Base-by-base conservation (phyloP, 2,329 filamentous ascomycete genomes). In the Colletotrichum musae region DNA sequence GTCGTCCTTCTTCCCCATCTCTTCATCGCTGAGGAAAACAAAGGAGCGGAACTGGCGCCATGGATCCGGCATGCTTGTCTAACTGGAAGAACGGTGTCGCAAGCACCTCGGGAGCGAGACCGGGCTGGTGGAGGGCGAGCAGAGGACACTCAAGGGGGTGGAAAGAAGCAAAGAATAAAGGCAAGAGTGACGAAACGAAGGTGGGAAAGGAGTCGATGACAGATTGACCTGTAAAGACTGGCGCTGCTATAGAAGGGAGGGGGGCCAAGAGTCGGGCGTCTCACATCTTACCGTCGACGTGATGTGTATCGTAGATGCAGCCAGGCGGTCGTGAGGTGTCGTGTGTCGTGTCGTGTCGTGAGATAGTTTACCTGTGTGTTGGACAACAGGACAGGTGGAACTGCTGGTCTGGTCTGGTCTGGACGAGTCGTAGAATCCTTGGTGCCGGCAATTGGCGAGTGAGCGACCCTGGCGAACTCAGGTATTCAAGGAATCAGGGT, bases 1-100 rank as follows among this genome's bases (percentile, higher is more conserved):
- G 76, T 90, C 88, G 76, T 89, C 84, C 78, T 89, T 90, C 79
- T 90, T 90, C 59, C 84, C 85, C 77, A 88, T 80, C 73, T 88
- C 86, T 73, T 88, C 87, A 72, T 89, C 84, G 74, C 80, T 83
- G 68, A 84, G 76, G 78, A 86, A 87, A 62, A 86, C 77, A 68
- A 81, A 77, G 56, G 77, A 75, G 64, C 74, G 68, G 56, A 78
- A 72, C 71, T 77, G 77, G 53, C 76, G 75, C 70, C 78, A 77
- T 47, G 72, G 64, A 63, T 73, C 73, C 71, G 79, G 79, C 82
- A 87, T 85, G 69, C 64, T 72, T 60, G 56, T 68, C 51, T 58
- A 39, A 28, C 45, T 53, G 16, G 24, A 18, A 47, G 21, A 53
- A 52, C 36, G 52, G 32, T 52, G 39, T n/a, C 50, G 47, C 53